Evolutionary conservation across 495 filamentous ascomycete genomes (phyloP).

Genomic region (Xylaria grammica): DNA sequence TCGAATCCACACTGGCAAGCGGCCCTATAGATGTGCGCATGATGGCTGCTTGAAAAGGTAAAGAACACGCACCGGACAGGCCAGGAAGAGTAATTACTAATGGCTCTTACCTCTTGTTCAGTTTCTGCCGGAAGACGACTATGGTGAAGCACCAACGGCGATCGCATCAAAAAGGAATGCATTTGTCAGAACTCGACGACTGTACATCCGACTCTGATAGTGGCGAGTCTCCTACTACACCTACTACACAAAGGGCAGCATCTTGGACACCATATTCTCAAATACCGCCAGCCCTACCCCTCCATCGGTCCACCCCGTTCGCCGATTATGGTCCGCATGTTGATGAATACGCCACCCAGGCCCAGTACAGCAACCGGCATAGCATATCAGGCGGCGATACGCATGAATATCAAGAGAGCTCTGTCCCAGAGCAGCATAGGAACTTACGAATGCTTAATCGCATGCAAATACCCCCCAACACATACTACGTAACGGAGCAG

Average conservation of each 20-base stretch:
- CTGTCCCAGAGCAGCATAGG: conserved; percentile 39
- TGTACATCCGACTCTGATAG: conserved; percentile 61
- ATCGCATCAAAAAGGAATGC: conserved; percentile 67
- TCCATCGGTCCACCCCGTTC: conserved; percentile 51
- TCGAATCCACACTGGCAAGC: conserved; percentile 83
- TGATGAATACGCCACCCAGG: conserved; percentile 42
- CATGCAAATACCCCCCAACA: conserved; percentile 47
- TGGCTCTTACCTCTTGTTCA: conserved; percentile 39
- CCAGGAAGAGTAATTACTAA: conserved; percentile 33
- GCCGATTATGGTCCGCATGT: conserved; percentile 52
- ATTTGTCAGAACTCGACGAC: conserved; percentile 57
- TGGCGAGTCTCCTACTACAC: conserved; percentile 56
- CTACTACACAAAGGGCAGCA: conserved; percentile 48
- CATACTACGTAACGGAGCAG: conserved; percentile 56
- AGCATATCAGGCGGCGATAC: conserved; percentile 46
- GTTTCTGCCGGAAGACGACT: conserved; percentile 88
- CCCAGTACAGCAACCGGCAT: conserved; percentile 49
- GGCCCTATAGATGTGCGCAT: conserved; percentile 82
- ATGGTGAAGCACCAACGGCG: conserved; percentile 82
- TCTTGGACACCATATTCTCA: conserved; percentile 42
- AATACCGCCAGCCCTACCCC: conserved; percentile 29
- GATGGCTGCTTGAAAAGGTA: conserved; percentile 83
- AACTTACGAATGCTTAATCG: conserved; percentile 45
- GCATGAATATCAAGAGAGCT: conserved; percentile 45
- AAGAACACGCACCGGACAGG: conserved; percentile 22